These are phyloP conservation scores for Colletotrichum sp. DNA, from an alignment of 2,329 filamentous ascomycete genomes.

Conservation along the genomic window DNA sequence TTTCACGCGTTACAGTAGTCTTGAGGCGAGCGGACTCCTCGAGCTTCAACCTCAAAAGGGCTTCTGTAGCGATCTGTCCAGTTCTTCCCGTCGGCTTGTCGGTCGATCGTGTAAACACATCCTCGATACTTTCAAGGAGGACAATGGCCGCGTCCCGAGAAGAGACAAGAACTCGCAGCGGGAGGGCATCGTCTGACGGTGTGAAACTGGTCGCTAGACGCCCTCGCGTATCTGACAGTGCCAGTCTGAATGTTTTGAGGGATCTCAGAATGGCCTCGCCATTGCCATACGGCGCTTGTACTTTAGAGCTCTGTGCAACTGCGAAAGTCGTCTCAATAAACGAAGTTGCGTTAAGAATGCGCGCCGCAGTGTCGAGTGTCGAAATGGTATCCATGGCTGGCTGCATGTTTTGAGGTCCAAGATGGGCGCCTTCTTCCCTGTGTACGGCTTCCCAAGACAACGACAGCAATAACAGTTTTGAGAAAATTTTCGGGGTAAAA, in stretches of 20 bases:
- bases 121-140: not conserved
- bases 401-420: not conserved
- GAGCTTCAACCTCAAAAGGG: not conserved
- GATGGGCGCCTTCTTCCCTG: not conserved
- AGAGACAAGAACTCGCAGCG: not conserved
- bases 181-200: not conserved
- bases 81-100: not conserved
- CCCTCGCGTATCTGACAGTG: not conserved
- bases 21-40: not conserved
- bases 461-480: not conserved
- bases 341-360: not conserved
- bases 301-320: not conserved
- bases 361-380: not conserved
- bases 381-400: not conserved
- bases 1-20: not conserved
- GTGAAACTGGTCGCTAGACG: not conserved
- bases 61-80: not conserved
- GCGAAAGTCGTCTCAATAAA: not conserved
- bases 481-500: not conserved
- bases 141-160: not conserved
- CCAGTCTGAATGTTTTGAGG: not conserved
- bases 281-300: not conserved
- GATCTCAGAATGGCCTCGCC: not conserved
- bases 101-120: not conserved
- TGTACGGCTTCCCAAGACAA: not conserved